Conservation (phyloP, 129 eudicot genomes). For the carrot (Daucus carota) region DH1_v3.0 NC_030382.2:50824501-50825000, state of each 20-base stretch:
- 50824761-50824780: not conserved
- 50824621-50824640: not conserved
- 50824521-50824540: not conserved
- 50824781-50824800: not conserved
- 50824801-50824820: not conserved
- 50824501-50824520: no score
- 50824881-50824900: constrained; percentile 72
- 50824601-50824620: not conserved
- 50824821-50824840: constrained; percentile 31
- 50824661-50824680: not conserved
- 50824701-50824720: constrained; percentile 72
- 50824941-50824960: no score
- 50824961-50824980: not conserved
- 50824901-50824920: constrained; percentile 61
- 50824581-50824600: no score
- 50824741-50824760: no score
- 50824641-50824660: not conserved
- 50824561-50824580: not conserved
- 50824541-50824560: not conserved
- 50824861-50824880: constrained; percentile 50
- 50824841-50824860: constrained; percentile 38
- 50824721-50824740: constrained; percentile 93
- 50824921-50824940: not conserved
- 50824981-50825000: not conserved
- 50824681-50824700: constrained; percentile 32